Percentiles rank a stretch among this genome's conserved stretches.
These are phyloP conservation scores for Claviceps sp. DNA, from an alignment of 2,329 filamentous ascomycete species.

Conservation along the genomic window DNA sequence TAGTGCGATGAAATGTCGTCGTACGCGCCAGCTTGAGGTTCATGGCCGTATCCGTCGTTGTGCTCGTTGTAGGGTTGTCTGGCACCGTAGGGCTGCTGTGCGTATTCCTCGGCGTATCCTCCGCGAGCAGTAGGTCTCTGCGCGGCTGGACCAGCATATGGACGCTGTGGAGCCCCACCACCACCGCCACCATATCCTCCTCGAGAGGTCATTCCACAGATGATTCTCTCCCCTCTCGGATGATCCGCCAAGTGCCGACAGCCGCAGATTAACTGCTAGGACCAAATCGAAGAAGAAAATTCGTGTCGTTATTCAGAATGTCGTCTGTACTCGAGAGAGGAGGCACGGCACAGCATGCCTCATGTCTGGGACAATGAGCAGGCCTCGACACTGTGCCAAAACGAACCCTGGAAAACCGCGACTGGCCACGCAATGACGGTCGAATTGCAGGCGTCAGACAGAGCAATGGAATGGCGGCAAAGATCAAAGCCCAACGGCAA, in stretches of 20 bases:
- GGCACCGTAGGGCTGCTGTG: constrained; percentile 21
- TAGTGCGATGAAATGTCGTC: constrained; percentile 18
- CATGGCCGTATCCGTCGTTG: constrained; percentile 32
- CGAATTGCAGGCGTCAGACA: too few species aligned
- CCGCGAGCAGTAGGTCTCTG: constrained; percentile 24
- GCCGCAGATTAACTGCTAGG: not conserved
- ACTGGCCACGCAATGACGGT: too few species aligned
- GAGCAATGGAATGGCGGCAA: too few species aligned
- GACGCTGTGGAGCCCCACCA: constrained; percentile 27
- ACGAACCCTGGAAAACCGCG: too few species aligned
- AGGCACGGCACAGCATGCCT: not conserved
- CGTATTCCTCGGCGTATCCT: constrained; percentile 18
- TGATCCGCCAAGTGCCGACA: not conserved
- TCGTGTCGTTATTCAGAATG: not conserved
- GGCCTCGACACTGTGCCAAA: not conserved
- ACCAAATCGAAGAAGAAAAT: not conserved
- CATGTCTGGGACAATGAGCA: constrained; percentile 1
- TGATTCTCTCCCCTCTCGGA: not conserved
- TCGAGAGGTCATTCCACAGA: constrained; percentile 36
- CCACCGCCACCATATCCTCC: constrained; percentile 23
- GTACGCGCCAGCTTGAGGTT: constrained; percentile 30
- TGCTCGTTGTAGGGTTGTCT: constrained; percentile 32
- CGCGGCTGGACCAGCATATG: constrained; percentile 33
- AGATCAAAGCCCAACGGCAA: too few species aligned
- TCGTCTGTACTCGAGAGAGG: not conserved